Base-by-base conservation (phyloP, 495 filamentous ascomycete species). In the Pseudevernia furfuracea region DNA sequence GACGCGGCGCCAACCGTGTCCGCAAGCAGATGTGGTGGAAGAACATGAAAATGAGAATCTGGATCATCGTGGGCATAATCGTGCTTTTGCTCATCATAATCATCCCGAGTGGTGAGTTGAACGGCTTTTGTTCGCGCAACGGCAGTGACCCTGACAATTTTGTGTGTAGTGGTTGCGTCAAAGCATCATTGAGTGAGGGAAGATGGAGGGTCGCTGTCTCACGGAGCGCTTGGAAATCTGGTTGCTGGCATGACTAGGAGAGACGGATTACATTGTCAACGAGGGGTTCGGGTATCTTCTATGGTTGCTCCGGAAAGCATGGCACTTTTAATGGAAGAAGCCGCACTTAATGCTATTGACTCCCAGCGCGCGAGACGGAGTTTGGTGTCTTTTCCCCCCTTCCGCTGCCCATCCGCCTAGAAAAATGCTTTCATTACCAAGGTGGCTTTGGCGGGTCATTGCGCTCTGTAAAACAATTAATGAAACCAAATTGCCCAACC, bases 41-140 rank as follows among this genome's bases (percentile, higher is more conserved):
- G 84, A 93, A 98, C 76, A 96, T 97, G 91, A 96, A 96, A 84
- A 99, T 97, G 94, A 86, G 93, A 71, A 94, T 97, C 79, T 97
- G 92, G 75, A 79, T 99, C 71, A 88, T 91, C 65, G 81, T 87
- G 62, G 93, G 90, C 65, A 87, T 97, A 76, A 87, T 96, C 70
- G 79, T 97, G 60, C 78, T 97, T 67, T 81, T 97, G 63, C 78
- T 96, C 62, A 84, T 98, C 72, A 97, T 98, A 72, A 68, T 68
- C 36, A 68, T 68, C 36, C 66, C 66, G 25, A 61, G 62, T 52
- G 62, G 66, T 68, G 41, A 61, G 66, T 62, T 19, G 36, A 8
- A 56, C 25, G 15, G 1, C 49, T 12, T 30, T 23, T 15, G 30
- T 4, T 53, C 8, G 25, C 17, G 4, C 49, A 32, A 32, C 11